A percentile compares a stretch with the other conserved stretches of the same genome.
Evolutionary conservation across 2,329 filamentous ascomycete species (phyloP).

Genomic region (Myriangium duriaei): DNA sequence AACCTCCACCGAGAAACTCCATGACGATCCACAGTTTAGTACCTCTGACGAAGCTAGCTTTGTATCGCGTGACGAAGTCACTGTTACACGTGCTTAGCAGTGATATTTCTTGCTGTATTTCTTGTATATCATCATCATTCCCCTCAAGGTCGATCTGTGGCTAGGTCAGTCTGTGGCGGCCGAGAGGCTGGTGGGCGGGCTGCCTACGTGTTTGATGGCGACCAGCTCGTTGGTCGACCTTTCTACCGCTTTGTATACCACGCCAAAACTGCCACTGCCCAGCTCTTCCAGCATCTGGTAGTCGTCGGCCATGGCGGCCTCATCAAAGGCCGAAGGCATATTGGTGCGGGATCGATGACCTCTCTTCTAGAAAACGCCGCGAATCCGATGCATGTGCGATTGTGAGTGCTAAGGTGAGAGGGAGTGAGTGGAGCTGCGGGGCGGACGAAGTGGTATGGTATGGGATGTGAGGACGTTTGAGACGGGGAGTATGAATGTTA

Average conservation of each 20-base stretch:
- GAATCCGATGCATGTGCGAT: background rate
- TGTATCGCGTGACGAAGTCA: constrained; percentile 90
- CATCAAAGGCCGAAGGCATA: constrained; percentile 13
- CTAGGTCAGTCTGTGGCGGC: constrained; percentile 11
- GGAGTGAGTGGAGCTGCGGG: background rate
- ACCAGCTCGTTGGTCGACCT: constrained; percentile 82
- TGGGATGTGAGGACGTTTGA: background rate
- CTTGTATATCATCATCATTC: constrained; percentile 94
- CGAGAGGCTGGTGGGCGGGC: constrained; percentile 1
- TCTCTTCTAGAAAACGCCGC: background rate
- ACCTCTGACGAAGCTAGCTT: constrained; percentile 87
- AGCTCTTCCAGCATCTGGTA: constrained; percentile 96
- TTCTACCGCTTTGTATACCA: constrained; percentile 94
- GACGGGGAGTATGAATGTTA: constrained; percentile 6
- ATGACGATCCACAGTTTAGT: constrained; percentile 99
- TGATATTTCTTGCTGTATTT: constrained; percentile 95
- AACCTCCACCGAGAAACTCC: constrained; percentile 93
- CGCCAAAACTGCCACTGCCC: constrained; percentile 89
- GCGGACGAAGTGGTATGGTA: background rate
- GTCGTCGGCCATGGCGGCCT: constrained; percentile 53
- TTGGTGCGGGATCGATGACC: constrained; percentile 2
- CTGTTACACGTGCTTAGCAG: constrained; percentile 91
- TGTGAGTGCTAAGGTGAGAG: constrained; percentile 1
- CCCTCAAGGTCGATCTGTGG: constrained; percentile 91
- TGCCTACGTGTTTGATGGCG: constrained; percentile 84